Evolutionary conservation across 305 asterid genomes (phyloP), one percentile per base, ranked within the genome.

Genomic region (Plantago lanceolata): DNA sequence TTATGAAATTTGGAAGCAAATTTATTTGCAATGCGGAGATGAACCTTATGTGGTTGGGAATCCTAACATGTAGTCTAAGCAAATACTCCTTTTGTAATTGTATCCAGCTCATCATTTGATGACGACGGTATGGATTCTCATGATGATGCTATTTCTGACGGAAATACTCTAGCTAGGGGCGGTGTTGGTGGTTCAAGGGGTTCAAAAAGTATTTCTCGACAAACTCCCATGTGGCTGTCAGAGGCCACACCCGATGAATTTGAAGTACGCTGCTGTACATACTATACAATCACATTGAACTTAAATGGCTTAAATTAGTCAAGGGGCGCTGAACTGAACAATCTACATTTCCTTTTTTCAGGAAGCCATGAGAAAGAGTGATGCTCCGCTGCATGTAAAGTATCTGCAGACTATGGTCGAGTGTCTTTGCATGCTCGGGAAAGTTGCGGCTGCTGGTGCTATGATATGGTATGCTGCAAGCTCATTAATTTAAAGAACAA

Each of bases 371-470:
- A 82, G 96, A 78, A 94, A 88, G 82, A 76, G 81, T 75, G 93
- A 85, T 76, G 84, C 90, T 65, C 88, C 95, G 37, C 69, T 84
- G 64, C 91, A 85, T 79, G 96, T 94, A 63, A 94, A 88, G 80
- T 94, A 94, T 84, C 82, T 94, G 85, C 97, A 81, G 76, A 90
- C 99, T 68, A 60, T 90, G 94, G 91, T 94, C 55, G 97, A 94
- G 84, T 88, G 99, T 76, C 91, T 94, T 65, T 82, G 91, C 79
- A 79, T 90, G 91, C 99, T 94, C 67, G 96, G 99, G 61, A 94
- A 94, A 85, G 96, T 94, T 78, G 96, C 96, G 68, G 99, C 95
- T 65, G 99, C 99, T 59, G 99, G 99, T 79, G 91, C 99, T 70
- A 85, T 90, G 61, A 86, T 94, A 78, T 84, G 96, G 99, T 94